phyloP scores from a whole-genome alignment of 2,329 filamentous ascomycete species.

The Fusarium buxicola region DNA sequence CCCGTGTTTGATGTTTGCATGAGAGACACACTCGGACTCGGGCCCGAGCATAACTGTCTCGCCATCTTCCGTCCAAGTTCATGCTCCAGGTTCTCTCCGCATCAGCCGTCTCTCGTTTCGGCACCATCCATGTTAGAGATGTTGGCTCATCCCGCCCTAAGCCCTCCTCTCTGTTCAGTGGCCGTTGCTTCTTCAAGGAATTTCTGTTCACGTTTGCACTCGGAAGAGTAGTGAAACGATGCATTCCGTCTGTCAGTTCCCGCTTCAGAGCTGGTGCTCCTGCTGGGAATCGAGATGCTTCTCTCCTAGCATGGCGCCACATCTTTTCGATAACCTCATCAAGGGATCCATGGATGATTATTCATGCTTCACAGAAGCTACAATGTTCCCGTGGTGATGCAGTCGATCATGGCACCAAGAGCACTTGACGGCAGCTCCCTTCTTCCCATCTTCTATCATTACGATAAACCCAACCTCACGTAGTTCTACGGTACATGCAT shows the following conservation, averaged over 20 bases:
- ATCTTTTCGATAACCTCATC: neutral
- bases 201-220: neutral
- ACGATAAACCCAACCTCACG: too few species aligned
- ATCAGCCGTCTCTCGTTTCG: constrained; percentile 1
- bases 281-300: too few species aligned
- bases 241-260: too few species aligned
- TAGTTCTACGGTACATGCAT: neutral
- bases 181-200: constrained; percentile 2
- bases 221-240: neutral
- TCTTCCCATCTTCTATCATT: too few species aligned
- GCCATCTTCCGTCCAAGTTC: constrained; percentile 1
- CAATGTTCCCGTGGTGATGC: too few species aligned
- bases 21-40: constrained; percentile 23
- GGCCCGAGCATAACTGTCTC: constrained; percentile 18
- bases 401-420: too few species aligned
- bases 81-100: constrained; percentile 4
- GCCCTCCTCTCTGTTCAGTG: neutral
- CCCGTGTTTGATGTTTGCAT: constrained; percentile 26
- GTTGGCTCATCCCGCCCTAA: neutral
- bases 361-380: too few species aligned
- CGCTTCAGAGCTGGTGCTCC: too few species aligned
- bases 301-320: too few species aligned
- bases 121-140: constrained; percentile 3
- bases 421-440: too few species aligned
- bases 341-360: too few species aligned